Evolutionary conservation across 108 stramenopile species (phyloP).

Genomic region (Nannochloropsis salina): DNA sequence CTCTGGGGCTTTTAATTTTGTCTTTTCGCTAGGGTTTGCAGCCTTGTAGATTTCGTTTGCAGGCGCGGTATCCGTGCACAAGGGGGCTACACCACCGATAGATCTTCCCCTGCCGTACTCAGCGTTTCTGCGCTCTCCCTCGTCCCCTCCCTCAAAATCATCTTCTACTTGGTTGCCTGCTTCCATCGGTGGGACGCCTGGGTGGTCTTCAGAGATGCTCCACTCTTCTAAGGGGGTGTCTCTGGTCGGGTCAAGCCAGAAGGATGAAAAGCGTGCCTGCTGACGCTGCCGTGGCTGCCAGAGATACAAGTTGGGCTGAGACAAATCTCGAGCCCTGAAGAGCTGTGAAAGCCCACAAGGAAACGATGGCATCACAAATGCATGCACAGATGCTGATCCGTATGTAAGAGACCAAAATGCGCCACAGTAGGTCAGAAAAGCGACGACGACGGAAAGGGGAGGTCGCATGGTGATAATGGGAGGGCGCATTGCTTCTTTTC

Average conservation of each 20-base stretch:
- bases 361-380: neutral
- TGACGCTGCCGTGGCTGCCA: neutral
- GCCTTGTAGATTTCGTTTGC: neutral
- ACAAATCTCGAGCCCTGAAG: no score
- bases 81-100: neutral
- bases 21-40: neutral
- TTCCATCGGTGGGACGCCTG: neutral
- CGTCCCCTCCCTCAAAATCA: neutral
- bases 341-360: neutral
- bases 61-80: neutral
- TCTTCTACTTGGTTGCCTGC: neutral
- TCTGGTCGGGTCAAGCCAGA: conserved; percentile 7
- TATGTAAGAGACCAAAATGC: neutral
- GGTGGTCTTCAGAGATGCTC: neutral
- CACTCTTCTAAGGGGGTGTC: neutral
- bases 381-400: neutral
- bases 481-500: neutral
- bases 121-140: neutral
- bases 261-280: neutral
- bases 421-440: neutral
- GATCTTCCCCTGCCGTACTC: neutral
- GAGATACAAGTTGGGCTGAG: neutral
- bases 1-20: neutral
- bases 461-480: neutral
- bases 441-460: neutral